Evolutionary conservation across 352 stramenopile genomes (phyloP).

Genomic region (Phytophthora ramorum): DNA sequence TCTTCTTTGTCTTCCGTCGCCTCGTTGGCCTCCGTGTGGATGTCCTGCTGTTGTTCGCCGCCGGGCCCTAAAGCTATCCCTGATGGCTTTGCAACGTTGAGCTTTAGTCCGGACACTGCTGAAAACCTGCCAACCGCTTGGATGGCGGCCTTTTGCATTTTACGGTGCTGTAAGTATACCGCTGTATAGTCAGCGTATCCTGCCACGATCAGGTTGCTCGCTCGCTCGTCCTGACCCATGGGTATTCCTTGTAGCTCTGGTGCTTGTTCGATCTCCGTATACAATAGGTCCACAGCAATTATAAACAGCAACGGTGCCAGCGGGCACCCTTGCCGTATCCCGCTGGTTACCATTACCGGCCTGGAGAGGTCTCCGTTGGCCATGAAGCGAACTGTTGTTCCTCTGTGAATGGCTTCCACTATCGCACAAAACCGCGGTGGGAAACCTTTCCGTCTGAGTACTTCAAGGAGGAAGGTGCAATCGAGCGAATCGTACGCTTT

Average conservation of each 20-base stretch:
- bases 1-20: too few species aligned
- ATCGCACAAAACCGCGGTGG: neutral
- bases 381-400: neutral
- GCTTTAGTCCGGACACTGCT: neutral
- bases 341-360: neutral
- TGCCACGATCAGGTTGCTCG: too few species aligned
- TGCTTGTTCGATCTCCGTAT: too few species aligned
- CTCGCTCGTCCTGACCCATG: too few species aligned
- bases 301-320: constrained; percentile 1
- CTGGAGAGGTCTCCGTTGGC: neutral
- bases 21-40: too few species aligned
- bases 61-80: neutral
- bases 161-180: too few species aligned
- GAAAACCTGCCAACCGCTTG: neutral
- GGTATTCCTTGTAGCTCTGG: too few species aligned
- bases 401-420: neutral
- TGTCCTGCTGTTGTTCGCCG: neutral
- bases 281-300: neutral
- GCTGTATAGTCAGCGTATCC: too few species aligned
- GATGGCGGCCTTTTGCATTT: too few species aligned
- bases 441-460: neutral
- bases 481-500: constrained; percentile 1
- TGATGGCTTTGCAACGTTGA: constrained; percentile 7
- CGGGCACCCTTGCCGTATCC: neutral
- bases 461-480: neutral